phyloP scores from a whole-genome alignment of 2,329 filamentous ascomycete species.

The Anthostomella pinea region DNA sequence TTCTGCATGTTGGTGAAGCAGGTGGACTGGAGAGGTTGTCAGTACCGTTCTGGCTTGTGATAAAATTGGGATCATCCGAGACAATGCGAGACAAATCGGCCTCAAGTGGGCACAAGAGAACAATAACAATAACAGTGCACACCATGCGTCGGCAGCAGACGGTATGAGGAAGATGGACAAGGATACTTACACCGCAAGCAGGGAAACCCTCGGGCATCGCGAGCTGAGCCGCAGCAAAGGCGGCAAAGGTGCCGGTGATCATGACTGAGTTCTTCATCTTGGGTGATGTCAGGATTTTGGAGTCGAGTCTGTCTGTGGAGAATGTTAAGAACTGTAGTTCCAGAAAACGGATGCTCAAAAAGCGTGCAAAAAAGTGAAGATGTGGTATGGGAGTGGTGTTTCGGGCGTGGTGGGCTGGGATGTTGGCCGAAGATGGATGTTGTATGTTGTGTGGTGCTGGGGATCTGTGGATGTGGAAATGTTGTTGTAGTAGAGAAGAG shows the following conservation, averaged over 20 bases:
- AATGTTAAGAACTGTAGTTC: constrained; percentile 31
- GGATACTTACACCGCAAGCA: constrained; percentile 50
- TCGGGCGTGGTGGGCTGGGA: constrained; percentile 18
- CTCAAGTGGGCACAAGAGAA: too few species aligned
- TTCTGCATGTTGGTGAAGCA: constrained; percentile 52
- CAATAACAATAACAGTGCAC: too few species aligned
- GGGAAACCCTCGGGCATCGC: constrained; percentile 40
- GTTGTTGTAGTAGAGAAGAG: constrained; percentile 15
- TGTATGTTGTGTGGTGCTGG: constrained; percentile 16
- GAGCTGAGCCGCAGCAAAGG: constrained; percentile 41
- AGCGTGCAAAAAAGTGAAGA: constrained; percentile 29
- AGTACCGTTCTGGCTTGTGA: constrained; percentile 15
- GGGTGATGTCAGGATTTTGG: constrained; percentile 16
- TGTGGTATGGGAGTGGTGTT: constrained; percentile 13
- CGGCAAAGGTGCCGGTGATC: constrained; percentile 40
- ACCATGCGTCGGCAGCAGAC: too few species aligned
- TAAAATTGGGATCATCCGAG: constrained; percentile 1
- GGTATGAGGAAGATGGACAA: background rate
- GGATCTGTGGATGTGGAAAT: constrained; percentile 20
- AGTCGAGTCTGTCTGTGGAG: constrained; percentile 14
- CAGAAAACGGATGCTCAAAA: constrained; percentile 34
- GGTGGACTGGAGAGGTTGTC: constrained; percentile 35
- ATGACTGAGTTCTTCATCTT: constrained; percentile 52
- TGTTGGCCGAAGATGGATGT: constrained; percentile 26
- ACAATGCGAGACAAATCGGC: too few species aligned